phyloP scores from a whole-genome alignment of 2,329 filamentous ascomycete genomes.

The Diaporthe aspalathi region DNA sequence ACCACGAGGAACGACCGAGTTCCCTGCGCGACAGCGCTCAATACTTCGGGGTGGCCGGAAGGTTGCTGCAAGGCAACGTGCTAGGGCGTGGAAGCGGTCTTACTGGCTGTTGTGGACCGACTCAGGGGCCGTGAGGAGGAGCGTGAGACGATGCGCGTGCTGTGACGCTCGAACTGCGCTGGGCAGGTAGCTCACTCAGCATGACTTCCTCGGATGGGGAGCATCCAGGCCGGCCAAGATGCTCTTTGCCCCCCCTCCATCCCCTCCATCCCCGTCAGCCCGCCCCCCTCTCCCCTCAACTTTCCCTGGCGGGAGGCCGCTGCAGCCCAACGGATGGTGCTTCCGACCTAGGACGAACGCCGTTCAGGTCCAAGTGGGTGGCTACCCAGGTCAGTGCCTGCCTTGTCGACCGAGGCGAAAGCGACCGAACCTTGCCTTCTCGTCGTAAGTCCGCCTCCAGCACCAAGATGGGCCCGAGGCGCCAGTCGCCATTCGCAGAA shows the following conservation, averaged over 20 bases:
- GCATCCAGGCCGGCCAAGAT: constrained; percentile 3
- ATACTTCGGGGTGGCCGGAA: constrained; percentile 16
- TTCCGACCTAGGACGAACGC: constrained; percentile 28
- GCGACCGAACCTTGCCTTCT: constrained; percentile 10
- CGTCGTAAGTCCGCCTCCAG: neutral
- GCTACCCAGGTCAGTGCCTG: constrained; percentile 6
- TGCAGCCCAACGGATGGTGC: constrained; percentile 20
- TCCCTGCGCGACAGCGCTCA: constrained; percentile 8
- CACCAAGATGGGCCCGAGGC: neutral
- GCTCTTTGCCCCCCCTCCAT: neutral
- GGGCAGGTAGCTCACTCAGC: neutral
- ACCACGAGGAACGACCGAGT: constrained; percentile 2
- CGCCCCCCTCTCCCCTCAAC: neutral
- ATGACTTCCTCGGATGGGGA: neutral
- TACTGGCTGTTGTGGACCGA: constrained; percentile 3
- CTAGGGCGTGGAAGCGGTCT: constrained; percentile 8
- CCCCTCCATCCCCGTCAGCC: neutral
- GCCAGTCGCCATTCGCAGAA: neutral
- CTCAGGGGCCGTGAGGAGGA: constrained; percentile 17
- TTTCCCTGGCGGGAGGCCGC: neutral
- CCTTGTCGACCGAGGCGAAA: neutral
- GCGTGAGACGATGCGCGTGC: constrained; percentile 18
- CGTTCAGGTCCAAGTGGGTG: constrained; percentile 16
- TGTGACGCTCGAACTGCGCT: constrained; percentile 11
- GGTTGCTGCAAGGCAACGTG: constrained; percentile 32